A percentile compares a stretch with the other conserved stretches of the same genome.
Evolutionary conservation across 768 basidiomycete genomes (phyloP).

Genomic region (Piloderma croceum): DNA sequence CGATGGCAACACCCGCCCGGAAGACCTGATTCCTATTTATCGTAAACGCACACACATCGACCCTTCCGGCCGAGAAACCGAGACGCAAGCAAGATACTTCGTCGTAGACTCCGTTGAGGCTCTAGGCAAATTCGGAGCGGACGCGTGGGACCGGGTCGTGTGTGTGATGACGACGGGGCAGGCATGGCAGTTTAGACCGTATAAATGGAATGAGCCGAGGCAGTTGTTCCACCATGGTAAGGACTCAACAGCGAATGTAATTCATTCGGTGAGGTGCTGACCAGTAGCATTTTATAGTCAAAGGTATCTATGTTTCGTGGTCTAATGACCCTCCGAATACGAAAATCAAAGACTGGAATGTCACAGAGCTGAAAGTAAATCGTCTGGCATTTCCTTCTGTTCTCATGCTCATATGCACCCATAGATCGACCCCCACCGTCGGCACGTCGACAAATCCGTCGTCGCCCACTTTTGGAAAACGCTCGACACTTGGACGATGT

Average conservation of each 20-base stretch:
- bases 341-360: slow-evolving; percentile 95
- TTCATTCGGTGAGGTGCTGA: background rate
- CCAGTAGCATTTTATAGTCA: slow-evolving; percentile 48
- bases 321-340: slow-evolving; percentile 84
- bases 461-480: slow-evolving; percentile 96
- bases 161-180: slow-evolving; percentile 99
- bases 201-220: slow-evolving; percentile 94
- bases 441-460: slow-evolving; percentile 91
- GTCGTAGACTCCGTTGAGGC: slow-evolving; percentile 93
- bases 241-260: slow-evolving; percentile 9
- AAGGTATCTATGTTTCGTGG: slow-evolving; percentile 95
- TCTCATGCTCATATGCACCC: background rate
- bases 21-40: slow-evolving; percentile 85
- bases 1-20: slow-evolving; percentile 68
- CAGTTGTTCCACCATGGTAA: slow-evolving; percentile 90
- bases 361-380: slow-evolving; percentile 83
- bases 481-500: slow-evolving; percentile 77
- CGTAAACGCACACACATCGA: slow-evolving; percentile 73
- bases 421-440: slow-evolving; percentile 83
- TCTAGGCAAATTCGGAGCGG: slow-evolving; percentile 83
- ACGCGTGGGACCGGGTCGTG: slow-evolving; percentile 95
- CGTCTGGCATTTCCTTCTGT: slow-evolving; percentile 2
- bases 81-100: slow-evolving; percentile 61
- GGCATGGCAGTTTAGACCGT: slow-evolving; percentile 95
- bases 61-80: slow-evolving; percentile 55